Evolutionary conservation across 352 stramenopile genomes (phyloP).

Genomic region (Phytopythium oedochilum): DNA sequence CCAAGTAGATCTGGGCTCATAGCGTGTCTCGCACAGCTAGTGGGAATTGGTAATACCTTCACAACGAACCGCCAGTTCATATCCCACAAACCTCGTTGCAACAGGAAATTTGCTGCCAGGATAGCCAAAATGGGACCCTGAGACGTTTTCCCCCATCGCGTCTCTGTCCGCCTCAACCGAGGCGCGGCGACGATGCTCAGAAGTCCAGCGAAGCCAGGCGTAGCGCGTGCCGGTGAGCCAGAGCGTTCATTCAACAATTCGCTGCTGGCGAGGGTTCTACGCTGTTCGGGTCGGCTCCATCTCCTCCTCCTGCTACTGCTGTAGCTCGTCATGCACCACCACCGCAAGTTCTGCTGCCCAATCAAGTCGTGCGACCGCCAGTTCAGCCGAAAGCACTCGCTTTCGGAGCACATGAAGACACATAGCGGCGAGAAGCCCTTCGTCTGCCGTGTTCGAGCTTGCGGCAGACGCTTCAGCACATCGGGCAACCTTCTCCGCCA

Average conservation of each 20-base stretch:
- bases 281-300: no score
- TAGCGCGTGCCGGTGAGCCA: not conserved
- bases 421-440: conserved; percentile 53
- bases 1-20: no score
- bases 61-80: no score
- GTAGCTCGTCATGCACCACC: no score
- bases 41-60: no score
- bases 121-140: no score
- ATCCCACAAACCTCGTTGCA: no score
- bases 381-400: conserved; percentile 52
- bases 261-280: not conserved
- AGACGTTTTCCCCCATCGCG: no score
- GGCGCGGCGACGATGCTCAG: not conserved
- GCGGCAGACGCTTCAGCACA: conserved; percentile 47
- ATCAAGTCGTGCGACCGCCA: conserved; percentile 12
- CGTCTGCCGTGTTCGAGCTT: conserved; percentile 24
- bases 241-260: not conserved
- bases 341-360: conserved; percentile 17
- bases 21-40: no score
- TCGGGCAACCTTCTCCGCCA: conserved; percentile 57
- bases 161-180: not conserved
- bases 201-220: not conserved
- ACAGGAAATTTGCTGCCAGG: no score
- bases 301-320: no score
- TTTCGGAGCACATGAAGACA: conserved; percentile 55